These are phyloP conservation scores for Tylopilus plumbeoviolaceoides DNA, from an alignment of 768 basidiomycete species.

Conservation along the genomic window DNA sequence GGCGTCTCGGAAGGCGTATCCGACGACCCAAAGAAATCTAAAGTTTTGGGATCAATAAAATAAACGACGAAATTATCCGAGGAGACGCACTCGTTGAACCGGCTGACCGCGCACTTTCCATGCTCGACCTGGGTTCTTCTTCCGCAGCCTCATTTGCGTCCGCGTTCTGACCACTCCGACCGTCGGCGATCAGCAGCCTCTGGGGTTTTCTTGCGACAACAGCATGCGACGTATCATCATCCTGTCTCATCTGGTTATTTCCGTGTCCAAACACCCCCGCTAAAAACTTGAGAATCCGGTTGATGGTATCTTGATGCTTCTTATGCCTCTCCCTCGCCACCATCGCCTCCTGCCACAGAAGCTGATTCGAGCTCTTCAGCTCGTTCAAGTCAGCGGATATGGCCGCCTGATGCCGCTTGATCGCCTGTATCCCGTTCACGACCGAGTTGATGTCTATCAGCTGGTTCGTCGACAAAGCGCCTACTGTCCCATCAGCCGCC, in stretches of 20 bases:
- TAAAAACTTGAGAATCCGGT: constrained; percentile 90
- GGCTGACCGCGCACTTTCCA: constrained; percentile 25
- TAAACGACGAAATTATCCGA: neutral
- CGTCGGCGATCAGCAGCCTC: constrained; percentile 67
- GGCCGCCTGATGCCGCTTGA: constrained; percentile 87
- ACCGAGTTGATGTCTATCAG: constrained; percentile 75
- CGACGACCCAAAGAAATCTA: constrained; percentile 42
- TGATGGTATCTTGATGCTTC: constrained; percentile 95
- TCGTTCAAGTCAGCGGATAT: constrained; percentile 78
- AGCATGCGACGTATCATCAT: constrained; percentile 34
- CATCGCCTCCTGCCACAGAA: constrained; percentile 88
- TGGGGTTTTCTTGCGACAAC: constrained; percentile 49
- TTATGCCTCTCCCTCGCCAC: constrained; percentile 74
- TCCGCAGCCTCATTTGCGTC: constrained; percentile 38
- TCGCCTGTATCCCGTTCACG: constrained; percentile 75
- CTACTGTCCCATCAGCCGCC: constrained; percentile 12
- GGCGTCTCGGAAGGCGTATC: constrained; percentile 40
- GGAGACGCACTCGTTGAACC: constrained; percentile 9
- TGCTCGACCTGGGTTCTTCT: constrained; percentile 34
- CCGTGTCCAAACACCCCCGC: constrained; percentile 82
- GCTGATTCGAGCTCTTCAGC: constrained; percentile 80
- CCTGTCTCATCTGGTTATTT: constrained; percentile 36
- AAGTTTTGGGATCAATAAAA: neutral
- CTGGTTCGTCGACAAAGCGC: constrained; percentile 41
- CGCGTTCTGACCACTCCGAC: constrained; percentile 34